These are phyloP conservation scores for Vachellia collinsii DNA, from an alignment of 306 rosid genomes.

Conservation along the genomic window DNA sequence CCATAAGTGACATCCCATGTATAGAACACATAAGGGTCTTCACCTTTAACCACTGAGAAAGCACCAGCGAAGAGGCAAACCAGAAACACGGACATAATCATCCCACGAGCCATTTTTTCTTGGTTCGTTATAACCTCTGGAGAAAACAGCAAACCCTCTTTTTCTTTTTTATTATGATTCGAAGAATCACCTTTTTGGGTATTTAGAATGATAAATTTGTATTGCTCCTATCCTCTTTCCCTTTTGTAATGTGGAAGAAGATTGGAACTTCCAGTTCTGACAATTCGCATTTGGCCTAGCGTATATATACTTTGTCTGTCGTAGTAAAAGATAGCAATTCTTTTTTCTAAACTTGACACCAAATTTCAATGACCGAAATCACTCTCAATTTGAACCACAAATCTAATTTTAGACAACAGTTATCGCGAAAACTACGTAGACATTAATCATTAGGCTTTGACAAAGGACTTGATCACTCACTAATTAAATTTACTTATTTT, in stretches of 20 bases:
- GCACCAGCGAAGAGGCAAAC: conserved; percentile 43
- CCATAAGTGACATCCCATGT: conserved; percentile 82
- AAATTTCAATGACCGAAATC: neutral
- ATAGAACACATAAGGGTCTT: conserved; percentile 73
- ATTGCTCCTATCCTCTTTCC: conserved; percentile 30
- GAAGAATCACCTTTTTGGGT: conserved; percentile 21
- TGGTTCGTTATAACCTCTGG: conserved; percentile 1
- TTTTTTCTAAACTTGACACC: neutral
- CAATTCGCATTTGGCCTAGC: neutral
- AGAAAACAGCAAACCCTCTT: neutral
- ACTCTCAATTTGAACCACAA: neutral
- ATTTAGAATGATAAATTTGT: neutral
- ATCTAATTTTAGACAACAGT: neutral
- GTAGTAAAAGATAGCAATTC: neutral
- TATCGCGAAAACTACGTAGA: neutral
- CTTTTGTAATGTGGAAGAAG: conserved; percentile 46
- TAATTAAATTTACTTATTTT: neutral
- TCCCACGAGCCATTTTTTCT: conserved; percentile 24
- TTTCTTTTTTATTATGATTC: neutral
- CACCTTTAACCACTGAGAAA: conserved; percentile 39
- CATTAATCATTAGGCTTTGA: neutral
- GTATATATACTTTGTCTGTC: neutral
- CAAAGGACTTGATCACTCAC: neutral
- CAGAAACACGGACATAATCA: conserved; percentile 24
- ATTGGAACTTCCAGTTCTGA: neutral